Base-by-base conservation (phyloP, 805 yeast species). In the Pichia nanzhaoensis region DNA sequence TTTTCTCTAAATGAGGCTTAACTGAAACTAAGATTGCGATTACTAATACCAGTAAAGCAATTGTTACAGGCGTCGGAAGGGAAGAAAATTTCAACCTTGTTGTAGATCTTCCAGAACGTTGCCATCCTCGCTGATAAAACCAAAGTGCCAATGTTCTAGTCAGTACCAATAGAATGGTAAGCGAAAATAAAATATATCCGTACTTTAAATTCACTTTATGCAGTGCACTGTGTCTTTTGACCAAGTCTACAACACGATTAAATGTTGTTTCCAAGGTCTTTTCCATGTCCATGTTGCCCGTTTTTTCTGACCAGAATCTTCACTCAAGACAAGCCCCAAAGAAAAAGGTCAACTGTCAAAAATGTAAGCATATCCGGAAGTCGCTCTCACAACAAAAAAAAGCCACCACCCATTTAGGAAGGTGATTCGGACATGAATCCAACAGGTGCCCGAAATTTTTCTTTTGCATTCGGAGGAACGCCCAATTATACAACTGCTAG, bases 201-300 rank as follows among this genome's bases (percentile, higher is more conserved):
- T 76, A 83, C 40, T 73, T 72, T 38, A 80, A 54, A 55, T 83
- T 83, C 35, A 73, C 74, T 45, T 52, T 69, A 55, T 83, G 89
- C 33, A 70, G 71, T 21, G 59, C 57, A 13, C 72, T 78, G 54
- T 80, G 87, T 34, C 86, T 63, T 44, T 53, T 54, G 2, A 44
- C 34, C 13, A 54, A 35, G n/a, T 36, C 41, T 6, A 41, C 32
- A 9, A 6, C 19, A 32, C 21, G 32, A 21, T 5, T 20, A 13
- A 42, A 30, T 30, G 9, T 6, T 20, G 9, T n/a, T 22, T 30
- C 16, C 16, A 5, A 30, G 33, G 12, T 13, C n/a, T 13, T 30
- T 13, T 30, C 14, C 14, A 14, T 13, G n/a, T 13, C 12, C 16
- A 14, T 30, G 5, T 13, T 30, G n/a, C 33, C 33, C 14, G 16